Evolutionary conservation across 1,139 yeast genomes (phyloP), one percentile per base, ranked within the genome.

Genomic region (Scheffersomyces parashehatae): DNA sequence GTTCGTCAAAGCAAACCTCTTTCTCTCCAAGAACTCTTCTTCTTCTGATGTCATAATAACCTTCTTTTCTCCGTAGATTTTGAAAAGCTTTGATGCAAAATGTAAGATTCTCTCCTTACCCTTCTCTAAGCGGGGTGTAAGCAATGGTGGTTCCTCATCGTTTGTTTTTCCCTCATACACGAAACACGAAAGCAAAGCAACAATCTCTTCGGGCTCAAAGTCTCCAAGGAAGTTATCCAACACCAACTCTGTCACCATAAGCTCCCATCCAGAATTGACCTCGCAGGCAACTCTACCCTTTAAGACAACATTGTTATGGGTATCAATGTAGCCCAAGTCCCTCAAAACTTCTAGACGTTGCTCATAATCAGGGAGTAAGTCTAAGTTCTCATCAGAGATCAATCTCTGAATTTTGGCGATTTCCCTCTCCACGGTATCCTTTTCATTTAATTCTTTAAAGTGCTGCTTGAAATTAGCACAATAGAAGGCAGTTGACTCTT

Each of bases 131-230:
- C 95, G 75, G 28, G 97, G 97, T 0, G 98, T 91, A 5, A 86
- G 76, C 13, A 83, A 74, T 7, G 75, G 70, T 2, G 80, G 77
- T 43, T 81, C 86, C 20, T 76, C 82, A 10, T 77, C 82, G 29
- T 80, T 80, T 12, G 86, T 79, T 39, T 82, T 77, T 0, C 98
- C 98, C 58, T 93, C 97, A 59, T 88, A 93, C 1, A 95, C 96
- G 67, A 93, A 95, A 37, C 88, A 88, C 0, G 97, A 89, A 36
- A 93, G 69, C 41, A 93, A 71, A 0, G 99, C 98, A 11, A 91
- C 98, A 48, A 93, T 90, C 64, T 93, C 99, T 58, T 91, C 97
- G 0, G 97, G 93, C 52, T 91, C 96, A 59, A 88, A 91, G 46
- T 89, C 95, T 28, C 95, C 97, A 52, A 93, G 70, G 70, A 93